Evolutionary conservation across 352 stramenopile genomes (phyloP), one percentile per base, ranked within the genome.

Genomic region (Pythium rishiriense): DNA sequence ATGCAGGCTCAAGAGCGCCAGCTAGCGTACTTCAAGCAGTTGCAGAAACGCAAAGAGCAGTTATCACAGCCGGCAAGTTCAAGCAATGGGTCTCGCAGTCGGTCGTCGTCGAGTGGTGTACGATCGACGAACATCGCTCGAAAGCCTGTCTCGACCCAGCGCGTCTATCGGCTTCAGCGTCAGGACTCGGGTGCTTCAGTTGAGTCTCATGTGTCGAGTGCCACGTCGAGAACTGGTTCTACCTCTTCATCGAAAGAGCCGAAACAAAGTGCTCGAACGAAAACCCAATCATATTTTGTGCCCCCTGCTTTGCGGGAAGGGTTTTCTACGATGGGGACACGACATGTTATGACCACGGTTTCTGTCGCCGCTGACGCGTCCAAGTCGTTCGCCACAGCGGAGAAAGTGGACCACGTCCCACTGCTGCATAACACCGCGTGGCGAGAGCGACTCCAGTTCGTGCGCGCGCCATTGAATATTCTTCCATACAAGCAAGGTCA

Each of bases 1-100:
- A 58, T 87, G 21, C 78, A 87, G 29, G 76, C 74, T 4, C 78
- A 87, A 62, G 66, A 87, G 52, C 72, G 72, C 24, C 61, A 78
- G 49, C 68, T 80, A 42, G 75, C 71, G 42, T 58, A 70, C 8
- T 74, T 84, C 33, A 75, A 78, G 52, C 58, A 58, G 19, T 64
- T 54, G 12, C 71, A 58, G 73, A 77, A 62, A 65, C 58, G 69
- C 49, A 70, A 53, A 31, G 41, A 70, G n/a, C 56, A 41, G 19
- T n/a, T 17, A 11, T 26, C 56, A 2, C 29, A 45, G 17, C 26
- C 19, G 26, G 21, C 43, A 8, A 19, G 25, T n/a, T 24, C 31
- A 21, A 31, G 12, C 5, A 26, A 54, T 11, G 17, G 3, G 6
- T 39, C 15, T 15, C 48, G 48, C 4, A 8, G 17, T 24, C 50